Base-by-base conservation (phyloP, 352 stramenopile species). In the Globisporangium middletonii region DNA sequence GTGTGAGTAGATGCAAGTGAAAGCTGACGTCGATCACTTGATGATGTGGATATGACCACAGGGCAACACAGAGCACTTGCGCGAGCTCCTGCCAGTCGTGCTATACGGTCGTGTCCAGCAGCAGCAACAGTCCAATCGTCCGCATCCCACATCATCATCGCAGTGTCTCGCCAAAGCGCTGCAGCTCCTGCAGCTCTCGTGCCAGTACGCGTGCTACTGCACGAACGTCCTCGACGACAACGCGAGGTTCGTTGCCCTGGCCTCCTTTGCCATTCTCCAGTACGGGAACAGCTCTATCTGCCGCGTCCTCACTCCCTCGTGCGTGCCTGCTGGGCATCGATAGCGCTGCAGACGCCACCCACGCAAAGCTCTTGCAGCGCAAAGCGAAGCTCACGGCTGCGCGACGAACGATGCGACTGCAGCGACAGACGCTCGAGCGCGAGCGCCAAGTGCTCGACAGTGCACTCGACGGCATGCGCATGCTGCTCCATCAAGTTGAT, bases 141-240 rank as follows among this genome's bases (percentile, higher is more conserved):
- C 28, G 0, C 0, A n/a, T 15, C 15, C 55, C 37, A 2, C 26
- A 50, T 18, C 44, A 50, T 35, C 53, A 43, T 46, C 52, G n/a
- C 4, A 62, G 27, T 38, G 16, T 43, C 30, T 61, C 11, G 45
- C 47, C 8, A 79, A 73, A 56, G 63, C 64, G 4, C 53, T 82
- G 7, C 43, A 65, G 41, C 33, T 90, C 12, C 65, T 89, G 1
- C 80, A 90, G 51, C 53, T 90, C 28, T 73, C 80, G 2, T 88
- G 78, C 18, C 80, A 90, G 53, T 90, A 90, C 52, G 63, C 74
- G n/a, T 55, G 59, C 16, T 67, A 83, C 46, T 87, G 72, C 33
- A 56, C 69, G 4, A 48, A 64, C 2, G 43, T 62, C 9, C 63
- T 90, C 7, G 57, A 83, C 12, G 55, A 55, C 27, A 55, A 73